Conservation (phyloP, 371 early-diverging fungal genomes). For the Fennellomyces sp. region DNA sequence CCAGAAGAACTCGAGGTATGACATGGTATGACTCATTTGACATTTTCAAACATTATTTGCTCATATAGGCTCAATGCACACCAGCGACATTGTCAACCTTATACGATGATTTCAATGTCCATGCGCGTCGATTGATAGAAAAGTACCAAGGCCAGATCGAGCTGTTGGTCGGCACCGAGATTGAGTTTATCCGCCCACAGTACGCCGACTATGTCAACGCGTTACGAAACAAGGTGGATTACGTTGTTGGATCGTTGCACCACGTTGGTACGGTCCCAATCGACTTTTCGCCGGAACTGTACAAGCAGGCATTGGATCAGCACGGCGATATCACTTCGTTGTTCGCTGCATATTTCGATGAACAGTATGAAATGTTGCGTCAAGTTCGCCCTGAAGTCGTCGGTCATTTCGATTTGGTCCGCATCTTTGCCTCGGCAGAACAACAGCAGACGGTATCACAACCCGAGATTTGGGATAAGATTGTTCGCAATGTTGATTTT, state of each 20-base stretch:
- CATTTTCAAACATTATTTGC: neutral
- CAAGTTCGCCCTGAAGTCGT: slow-evolving; percentile 77
- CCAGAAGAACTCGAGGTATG: slow-evolving; percentile 77
- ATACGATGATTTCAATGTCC: slow-evolving; percentile 63
- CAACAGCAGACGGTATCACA: slow-evolving; percentile 18
- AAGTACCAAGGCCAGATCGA: slow-evolving; percentile 63
- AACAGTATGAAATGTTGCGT: slow-evolving; percentile 78
- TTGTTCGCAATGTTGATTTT: slow-evolving; percentile 85
- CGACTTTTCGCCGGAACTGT: slow-evolving; percentile 76
- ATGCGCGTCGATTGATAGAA: slow-evolving; percentile 73
- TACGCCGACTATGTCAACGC: slow-evolving; percentile 30
- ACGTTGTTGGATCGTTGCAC: slow-evolving; percentile 94
- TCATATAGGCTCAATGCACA: slow-evolving; percentile 60
- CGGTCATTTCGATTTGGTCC: slow-evolving; percentile 94
- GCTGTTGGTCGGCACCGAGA: slow-evolving; percentile 89
- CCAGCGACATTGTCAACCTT: slow-evolving; percentile 53
- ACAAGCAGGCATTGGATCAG: slow-evolving; percentile 47
- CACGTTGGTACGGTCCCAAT: slow-evolving; percentile 83
- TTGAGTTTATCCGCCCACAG: slow-evolving; percentile 74
- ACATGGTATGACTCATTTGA: neutral
- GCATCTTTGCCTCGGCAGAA: slow-evolving; percentile 72
- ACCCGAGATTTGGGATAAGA: slow-evolving; percentile 56
- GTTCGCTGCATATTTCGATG: slow-evolving; percentile 86
- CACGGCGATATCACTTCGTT: slow-evolving; percentile 28
- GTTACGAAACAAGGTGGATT: slow-evolving; percentile 56